Conservation (phyloP, 1,139 yeast species). For the Groenewaldozyma sp. region DNA sequence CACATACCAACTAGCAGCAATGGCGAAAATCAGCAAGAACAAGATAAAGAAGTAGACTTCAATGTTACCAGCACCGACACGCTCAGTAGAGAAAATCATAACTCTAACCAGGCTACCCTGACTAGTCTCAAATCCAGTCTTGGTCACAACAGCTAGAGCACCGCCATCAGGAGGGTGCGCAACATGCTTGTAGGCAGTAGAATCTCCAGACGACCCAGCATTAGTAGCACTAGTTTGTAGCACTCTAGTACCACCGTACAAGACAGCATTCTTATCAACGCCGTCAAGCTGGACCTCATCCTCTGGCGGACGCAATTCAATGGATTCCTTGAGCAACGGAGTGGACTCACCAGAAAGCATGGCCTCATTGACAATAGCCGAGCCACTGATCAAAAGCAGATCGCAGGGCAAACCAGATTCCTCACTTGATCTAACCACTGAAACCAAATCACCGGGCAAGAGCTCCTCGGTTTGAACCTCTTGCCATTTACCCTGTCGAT, state of each 20-base stretch:
- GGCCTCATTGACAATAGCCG: conserved; percentile 93
- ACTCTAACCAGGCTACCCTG: conserved; percentile 97
- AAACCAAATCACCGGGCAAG: conserved; percentile 88
- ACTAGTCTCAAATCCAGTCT: conserved; percentile 95
- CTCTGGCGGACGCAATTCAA: conserved; percentile 66
- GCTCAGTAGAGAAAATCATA: conserved; percentile 94
- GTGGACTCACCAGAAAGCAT: conserved; percentile 98
- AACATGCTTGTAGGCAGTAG: conserved; percentile 29
- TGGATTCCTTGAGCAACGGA: conserved; percentile 87
- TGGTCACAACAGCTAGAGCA: conserved; percentile 80
- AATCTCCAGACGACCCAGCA: conserved; percentile 1
- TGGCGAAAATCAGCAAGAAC: conserved; percentile 81
- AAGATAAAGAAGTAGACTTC: conserved; percentile 90
- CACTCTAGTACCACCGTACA: conserved; percentile 96
- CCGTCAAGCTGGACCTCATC: conserved; percentile 70
- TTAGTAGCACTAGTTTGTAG: conserved; percentile 59
- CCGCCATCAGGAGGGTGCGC: conserved; percentile 71
- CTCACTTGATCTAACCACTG: conserved; percentile 79
- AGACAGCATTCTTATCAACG: conserved; percentile 75
- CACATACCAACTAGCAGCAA: conserved; percentile 95
- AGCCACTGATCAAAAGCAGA: conserved; percentile 71
- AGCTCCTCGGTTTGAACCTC: conserved; percentile 63
- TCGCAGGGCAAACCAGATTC: conserved; percentile 97
- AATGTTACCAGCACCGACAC: conserved; percentile 91
- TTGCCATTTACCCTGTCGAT: conserved; percentile 63